These are phyloP conservation scores for Botrytis byssoidea DNA, from an alignment of 2,329 filamentous ascomycete species.

Conservation along the genomic window DNA sequence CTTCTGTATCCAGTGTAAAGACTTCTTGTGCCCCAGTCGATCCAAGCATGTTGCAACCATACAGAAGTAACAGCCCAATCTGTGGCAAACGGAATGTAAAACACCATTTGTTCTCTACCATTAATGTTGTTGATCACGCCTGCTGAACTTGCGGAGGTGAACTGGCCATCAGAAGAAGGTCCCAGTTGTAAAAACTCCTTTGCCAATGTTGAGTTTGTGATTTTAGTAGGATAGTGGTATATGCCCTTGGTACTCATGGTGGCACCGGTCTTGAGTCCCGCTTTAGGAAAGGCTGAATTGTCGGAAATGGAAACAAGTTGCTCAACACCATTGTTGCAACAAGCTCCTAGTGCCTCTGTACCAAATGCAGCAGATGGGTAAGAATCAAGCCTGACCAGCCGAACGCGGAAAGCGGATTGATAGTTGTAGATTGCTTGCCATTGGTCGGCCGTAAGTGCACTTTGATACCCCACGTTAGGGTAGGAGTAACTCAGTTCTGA, in stretches of 20 bases:
- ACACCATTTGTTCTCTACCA: conserved; percentile 59
- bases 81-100: conserved; percentile 50
- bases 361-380: conserved; percentile 54
- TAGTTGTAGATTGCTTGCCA: conserved; percentile 57
- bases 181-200: conserved; percentile 54
- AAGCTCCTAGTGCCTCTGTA: conserved; percentile 40
- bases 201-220: conserved; percentile 54
- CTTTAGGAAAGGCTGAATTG: conserved; percentile 52
- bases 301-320: conserved; percentile 51
- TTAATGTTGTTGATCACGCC: conserved; percentile 59
- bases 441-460: conserved; percentile 51
- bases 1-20: conserved; percentile 42
- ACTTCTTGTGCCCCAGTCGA: conserved; percentile 60
- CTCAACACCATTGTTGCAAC: conserved; percentile 48
- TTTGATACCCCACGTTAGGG: conserved; percentile 32
- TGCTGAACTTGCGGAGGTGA: conserved; percentile 46
- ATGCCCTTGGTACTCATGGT: conserved; percentile 51
- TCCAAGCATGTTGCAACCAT: conserved; percentile 60
- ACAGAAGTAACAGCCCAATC: conserved; percentile 50
- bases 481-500: conserved; percentile 42
- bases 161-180: conserved; percentile 41
- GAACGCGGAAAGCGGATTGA: conserved; percentile 55
- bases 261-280: conserved; percentile 47
- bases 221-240: conserved; percentile 57
- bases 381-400: conserved; percentile 60